Evolutionary conservation across 148 eudicot species (phyloP), one percentile per base, ranked within the genome.

Genomic region (Fallopia convolvulus): DNA sequence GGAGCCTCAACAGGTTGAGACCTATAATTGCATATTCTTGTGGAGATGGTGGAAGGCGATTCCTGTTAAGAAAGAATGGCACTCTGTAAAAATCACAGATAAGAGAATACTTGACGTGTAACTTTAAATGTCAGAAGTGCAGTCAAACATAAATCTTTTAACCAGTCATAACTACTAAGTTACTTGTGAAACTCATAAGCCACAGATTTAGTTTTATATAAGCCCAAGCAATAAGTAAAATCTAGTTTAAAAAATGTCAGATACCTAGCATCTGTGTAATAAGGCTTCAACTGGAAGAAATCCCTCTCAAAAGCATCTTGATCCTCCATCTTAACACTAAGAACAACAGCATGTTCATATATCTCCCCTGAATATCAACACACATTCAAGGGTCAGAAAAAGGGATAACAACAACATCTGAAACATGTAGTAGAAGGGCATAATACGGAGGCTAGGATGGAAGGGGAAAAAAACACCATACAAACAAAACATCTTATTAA

Each of bases 241-340:
- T 21, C 20, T 68, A 68, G 72, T 10, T 36, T 68, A 17, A 3
- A 66, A 68, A 36, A 5, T 15, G 20, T 39, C 20, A 73, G 8
- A 42, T 87, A 94, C 99, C 88, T 75, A 39, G 91, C 88, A 88
- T 94, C 99, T 1, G 99, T 94, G 76, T 94, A 94, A 82, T 94
- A 94, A 63, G 99, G 96, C 80, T 94, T 94, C 84, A 94, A 86
- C 85, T 94, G 99, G 85, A 88, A 89, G 81, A 89, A 92, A 77
- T 95, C 94, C 83, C 99, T 91, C 82, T 95, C 99, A 81, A 95
- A 95, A 26, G 97, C 94, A 72, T 92, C 97, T 77, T 90, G 93
- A 79, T 95, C 99, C 82, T 95, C 97, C 83, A 83, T 88, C 84
- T 95, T 92, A 82, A 95, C 99, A 78, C 97, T 89, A 77, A 92